Percentiles rank a stretch among this genome's conserved stretches.
These are phyloP conservation scores for Metschnikowia picachoensis DNA, from an alignment of 805 yeast genomes.

Conservation along the genomic window DNA sequence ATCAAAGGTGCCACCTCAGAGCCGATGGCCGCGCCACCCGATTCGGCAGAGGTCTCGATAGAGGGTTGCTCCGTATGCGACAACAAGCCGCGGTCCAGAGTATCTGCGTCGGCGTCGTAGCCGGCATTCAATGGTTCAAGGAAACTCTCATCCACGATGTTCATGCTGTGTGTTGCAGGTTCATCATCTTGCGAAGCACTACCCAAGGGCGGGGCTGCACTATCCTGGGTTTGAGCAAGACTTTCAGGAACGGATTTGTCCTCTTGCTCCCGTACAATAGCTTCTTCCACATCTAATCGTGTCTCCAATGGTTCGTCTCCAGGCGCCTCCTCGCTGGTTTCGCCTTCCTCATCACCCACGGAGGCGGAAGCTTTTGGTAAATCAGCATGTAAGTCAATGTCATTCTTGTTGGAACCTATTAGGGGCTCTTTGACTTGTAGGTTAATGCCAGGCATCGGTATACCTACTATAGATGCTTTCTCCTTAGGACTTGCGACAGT, in stretches of 20 bases:
- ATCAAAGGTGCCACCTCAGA: too few relatives aligned
- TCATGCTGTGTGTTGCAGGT: conserved; percentile 1
- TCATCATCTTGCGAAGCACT: background rate
- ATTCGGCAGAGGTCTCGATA: background rate
- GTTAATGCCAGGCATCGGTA: conserved; percentile 13
- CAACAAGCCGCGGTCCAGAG: conserved; percentile 26
- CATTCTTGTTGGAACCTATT: background rate
- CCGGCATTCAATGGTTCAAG: conserved; percentile 45
- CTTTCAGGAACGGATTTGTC: background rate
- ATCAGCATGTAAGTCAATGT: background rate
- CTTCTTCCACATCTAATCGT: background rate
- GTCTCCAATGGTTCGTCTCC: background rate
- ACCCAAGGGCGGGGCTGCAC: background rate
- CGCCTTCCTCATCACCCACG: conserved; percentile 20
- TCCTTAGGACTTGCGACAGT: background rate
- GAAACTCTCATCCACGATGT: conserved; percentile 1
- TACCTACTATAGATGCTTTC: conserved; percentile 1
- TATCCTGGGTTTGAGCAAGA: conserved; percentile 5
- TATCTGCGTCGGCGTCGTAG: conserved; percentile 65
- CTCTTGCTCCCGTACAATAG: background rate
- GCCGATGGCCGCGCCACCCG: too few relatives aligned
- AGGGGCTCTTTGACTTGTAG: background rate
- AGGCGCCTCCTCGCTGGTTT: conserved; percentile 13
- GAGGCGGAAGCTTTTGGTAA: background rate
- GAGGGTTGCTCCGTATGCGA: background rate